Conservation (phyloP, 257 asterid species). For the Cynanchum wilfordii region DNA sequence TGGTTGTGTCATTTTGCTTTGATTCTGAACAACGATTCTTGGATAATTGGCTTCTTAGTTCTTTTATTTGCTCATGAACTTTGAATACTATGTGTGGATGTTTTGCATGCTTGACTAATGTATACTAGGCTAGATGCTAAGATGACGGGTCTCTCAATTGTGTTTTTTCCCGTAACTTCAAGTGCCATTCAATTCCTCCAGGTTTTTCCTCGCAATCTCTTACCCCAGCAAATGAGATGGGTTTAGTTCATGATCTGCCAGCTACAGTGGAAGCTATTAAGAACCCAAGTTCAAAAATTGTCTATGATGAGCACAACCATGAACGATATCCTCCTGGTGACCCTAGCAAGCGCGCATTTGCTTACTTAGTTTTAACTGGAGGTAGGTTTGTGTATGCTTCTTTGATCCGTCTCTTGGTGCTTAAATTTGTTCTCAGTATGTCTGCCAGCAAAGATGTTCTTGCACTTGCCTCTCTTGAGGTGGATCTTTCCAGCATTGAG, state of each 20-base stretch:
- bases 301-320: constrained; percentile 73
- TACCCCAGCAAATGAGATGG: constrained; percentile 40
- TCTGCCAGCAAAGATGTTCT: constrained; percentile 96
- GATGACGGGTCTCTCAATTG: background rate
- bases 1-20: background rate
- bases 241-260: constrained; percentile 43
- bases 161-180: background rate
- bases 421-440: constrained; percentile 87
- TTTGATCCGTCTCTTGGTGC: constrained; percentile 79
- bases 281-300: constrained; percentile 72
- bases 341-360: constrained; percentile 91
- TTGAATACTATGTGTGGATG: too few species aligned
- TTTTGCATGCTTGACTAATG: background rate
- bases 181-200: constrained; percentile 20
- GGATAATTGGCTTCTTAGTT: background rate
- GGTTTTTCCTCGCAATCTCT: constrained; percentile 59
- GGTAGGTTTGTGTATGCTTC: constrained; percentile 95
- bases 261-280: constrained; percentile 76
- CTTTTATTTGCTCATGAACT: background rate
- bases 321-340: constrained; percentile 91
- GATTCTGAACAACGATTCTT: background rate
- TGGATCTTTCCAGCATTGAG: constrained; percentile 81
- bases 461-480: constrained; percentile 90
- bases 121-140: background rate
- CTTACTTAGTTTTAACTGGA: constrained; percentile 83